Percentiles rank a stretch among this genome's conserved stretches.
phyloP scores from a whole-genome alignment of 805 yeast genomes.

The Zygotorulaspora florentina region DNA sequence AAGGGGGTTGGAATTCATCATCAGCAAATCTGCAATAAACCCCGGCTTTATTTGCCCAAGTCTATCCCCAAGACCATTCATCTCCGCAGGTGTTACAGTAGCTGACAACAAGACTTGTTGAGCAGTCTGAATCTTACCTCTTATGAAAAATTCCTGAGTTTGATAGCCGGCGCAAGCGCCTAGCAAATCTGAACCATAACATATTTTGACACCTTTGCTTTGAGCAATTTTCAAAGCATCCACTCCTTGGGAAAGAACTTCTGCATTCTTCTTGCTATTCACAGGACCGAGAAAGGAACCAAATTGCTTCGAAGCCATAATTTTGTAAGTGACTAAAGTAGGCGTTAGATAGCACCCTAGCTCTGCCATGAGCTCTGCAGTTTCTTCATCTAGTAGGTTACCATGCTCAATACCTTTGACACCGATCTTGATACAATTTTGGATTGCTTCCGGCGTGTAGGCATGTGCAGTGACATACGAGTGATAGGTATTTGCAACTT shows the following conservation, averaged over 20 bases:
- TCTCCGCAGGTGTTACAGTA: conserved; percentile 14
- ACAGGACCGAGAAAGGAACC: conserved; percentile 6
- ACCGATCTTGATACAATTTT: conserved; percentile 10
- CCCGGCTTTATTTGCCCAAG: conserved; percentile 14
- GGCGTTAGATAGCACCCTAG: conserved; percentile 14
- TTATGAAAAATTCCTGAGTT: conserved; percentile 14
- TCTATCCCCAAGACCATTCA: conserved; percentile 10
- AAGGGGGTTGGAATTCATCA: conserved; percentile 13
- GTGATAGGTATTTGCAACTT: conserved; percentile 12
- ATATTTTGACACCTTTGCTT: conserved; percentile 9
- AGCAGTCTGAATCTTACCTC: conserved; percentile 10
- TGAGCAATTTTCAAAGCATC: conserved; percentile 12
- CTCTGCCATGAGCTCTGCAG: conserved; percentile 12
- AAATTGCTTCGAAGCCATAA: conserved; percentile 14
- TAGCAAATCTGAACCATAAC: conserved; percentile 13
- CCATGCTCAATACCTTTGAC: conserved; percentile 17
- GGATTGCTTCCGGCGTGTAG: conserved; percentile 13
- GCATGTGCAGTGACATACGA: conserved; percentile 16
- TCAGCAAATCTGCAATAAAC: conserved; percentile 11
- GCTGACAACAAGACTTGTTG: conserved; percentile 13
- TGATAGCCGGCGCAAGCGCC: conserved; percentile 14
- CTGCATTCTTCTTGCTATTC: conserved; percentile 8
- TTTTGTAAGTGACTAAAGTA: conserved; percentile 13
- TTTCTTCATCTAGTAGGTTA: conserved; percentile 11
- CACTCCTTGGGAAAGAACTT: conserved; percentile 10